These are phyloP conservation scores for Metschnikowia baotianmanensis DNA, from an alignment of 805 yeast species.

Conservation along the genomic window DNA sequence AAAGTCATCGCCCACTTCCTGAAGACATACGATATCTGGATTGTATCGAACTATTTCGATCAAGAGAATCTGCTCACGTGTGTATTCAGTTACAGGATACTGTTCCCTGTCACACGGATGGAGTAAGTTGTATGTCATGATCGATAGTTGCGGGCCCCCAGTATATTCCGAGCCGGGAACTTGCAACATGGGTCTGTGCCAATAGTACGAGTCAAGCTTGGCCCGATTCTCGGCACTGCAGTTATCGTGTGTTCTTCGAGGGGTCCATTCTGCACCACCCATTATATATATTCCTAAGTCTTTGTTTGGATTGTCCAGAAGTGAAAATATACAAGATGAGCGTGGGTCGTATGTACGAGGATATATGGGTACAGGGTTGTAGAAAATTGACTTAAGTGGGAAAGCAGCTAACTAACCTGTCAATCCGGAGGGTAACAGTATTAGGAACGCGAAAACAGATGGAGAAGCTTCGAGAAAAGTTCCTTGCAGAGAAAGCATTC, in stretches of 20 bases:
- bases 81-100: background rate
- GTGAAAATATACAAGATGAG: no score
- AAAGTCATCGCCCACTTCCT: slow-evolving; percentile 2
- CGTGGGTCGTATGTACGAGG: no score
- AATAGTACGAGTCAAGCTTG: slow-evolving; percentile 2
- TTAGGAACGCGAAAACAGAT: no score
- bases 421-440: no score
- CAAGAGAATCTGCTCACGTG: slow-evolving; percentile 5
- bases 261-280: no score
- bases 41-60: slow-evolving; percentile 5
- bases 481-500: no score
- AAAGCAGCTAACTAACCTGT: no score
- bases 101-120: background rate
- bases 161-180: background rate
- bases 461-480: no score
- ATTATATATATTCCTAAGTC: no score
- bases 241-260: slow-evolving; percentile 7
- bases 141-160: slow-evolving; percentile 7
- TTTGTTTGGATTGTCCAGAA: no score
- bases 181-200: slow-evolving; percentile 4
- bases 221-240: slow-evolving; percentile 6
- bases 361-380: no score
- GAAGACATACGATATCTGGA: slow-evolving; percentile 10
- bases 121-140: slow-evolving; percentile 7
- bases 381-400: no score